Percentiles rank a stretch among this genome's conserved stretches.
phyloP scores from a whole-genome alignment of 495 filamentous ascomycete species.

The Chaetomium cochliodes region DNA sequence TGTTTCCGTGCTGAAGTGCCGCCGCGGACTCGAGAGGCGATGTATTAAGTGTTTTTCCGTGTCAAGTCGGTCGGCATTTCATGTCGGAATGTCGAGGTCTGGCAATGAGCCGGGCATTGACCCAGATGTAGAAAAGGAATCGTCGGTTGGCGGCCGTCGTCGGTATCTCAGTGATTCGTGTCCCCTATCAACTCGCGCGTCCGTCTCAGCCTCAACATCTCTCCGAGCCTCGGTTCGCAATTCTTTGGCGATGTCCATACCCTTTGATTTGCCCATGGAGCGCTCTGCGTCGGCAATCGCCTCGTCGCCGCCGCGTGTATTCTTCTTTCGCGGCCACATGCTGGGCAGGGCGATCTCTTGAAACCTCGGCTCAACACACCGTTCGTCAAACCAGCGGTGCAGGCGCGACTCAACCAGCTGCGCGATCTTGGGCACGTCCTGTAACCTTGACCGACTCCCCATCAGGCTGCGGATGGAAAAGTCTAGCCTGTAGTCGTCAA shows the following conservation, averaged over 20 bases:
- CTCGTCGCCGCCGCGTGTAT: conserved; percentile 65
- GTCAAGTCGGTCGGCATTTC: background rate
- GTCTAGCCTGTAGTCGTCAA: conserved; percentile 93
- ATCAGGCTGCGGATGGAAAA: conserved; percentile 86
- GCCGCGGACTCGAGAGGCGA: background rate
- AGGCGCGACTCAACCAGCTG: conserved; percentile 88
- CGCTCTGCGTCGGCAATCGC: conserved; percentile 42
- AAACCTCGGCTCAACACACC: conserved; percentile 91
- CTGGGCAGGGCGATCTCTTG: conserved; percentile 93
- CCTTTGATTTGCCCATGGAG: conserved; percentile 47
- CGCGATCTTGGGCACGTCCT: conserved; percentile 97
- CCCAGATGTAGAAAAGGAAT: conserved; percentile 37
- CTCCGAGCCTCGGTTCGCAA: conserved; percentile 48
- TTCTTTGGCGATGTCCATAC: conserved; percentile 49
- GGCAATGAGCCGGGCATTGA: conserved; percentile 39
- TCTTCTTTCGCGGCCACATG: conserved; percentile 88
- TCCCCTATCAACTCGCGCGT: conserved; percentile 36
- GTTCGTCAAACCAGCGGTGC: conserved; percentile 96
- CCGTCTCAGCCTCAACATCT: conserved; percentile 46
- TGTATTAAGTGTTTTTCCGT: background rate
- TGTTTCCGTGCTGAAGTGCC: background rate
- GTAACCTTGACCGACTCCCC: conserved; percentile 83
- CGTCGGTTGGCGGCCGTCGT: conserved; percentile 37
- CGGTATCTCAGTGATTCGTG: conserved; percentile 42
- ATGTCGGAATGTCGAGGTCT: conserved; percentile 26